phyloP scores from a whole-genome alignment of 805 yeast species.

The Hanseniaspora lachancei region DNA sequence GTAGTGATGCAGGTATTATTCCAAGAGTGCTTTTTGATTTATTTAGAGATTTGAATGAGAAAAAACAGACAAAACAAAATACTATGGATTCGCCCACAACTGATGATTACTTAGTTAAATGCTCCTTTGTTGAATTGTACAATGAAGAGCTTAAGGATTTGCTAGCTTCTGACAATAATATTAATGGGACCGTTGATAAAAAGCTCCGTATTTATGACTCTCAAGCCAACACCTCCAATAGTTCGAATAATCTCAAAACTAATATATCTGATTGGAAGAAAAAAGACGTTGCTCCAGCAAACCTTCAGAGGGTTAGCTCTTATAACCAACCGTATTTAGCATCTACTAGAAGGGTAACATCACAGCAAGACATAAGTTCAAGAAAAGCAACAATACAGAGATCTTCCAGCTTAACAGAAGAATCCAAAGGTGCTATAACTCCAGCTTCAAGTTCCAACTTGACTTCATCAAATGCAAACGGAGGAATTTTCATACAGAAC shows the following conservation, averaged over 20 bases:
- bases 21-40: constrained; percentile 47
- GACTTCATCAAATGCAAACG: constrained; percentile 15
- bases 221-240: constrained; percentile 11
- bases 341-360: neutral
- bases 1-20: constrained; percentile 48
- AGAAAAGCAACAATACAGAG: neutral
- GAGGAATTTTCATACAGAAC: constrained; percentile 45
- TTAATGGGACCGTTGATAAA: constrained; percentile 29
- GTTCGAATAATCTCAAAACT: constrained; percentile 13
- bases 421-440: neutral
- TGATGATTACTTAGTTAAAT: constrained; percentile 50
- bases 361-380: neutral
- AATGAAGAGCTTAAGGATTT: constrained; percentile 76
- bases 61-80: constrained; percentile 13
- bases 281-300: neutral
- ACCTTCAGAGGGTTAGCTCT: constrained; percentile 2
- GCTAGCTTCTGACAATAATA: constrained; percentile 27
- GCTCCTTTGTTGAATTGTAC: constrained; percentile 74
- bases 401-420: neutral
- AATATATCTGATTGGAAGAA: neutral
- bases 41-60: constrained; percentile 38
- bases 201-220: constrained; percentile 42
- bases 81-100: constrained; percentile 15
- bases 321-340: neutral
- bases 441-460: neutral